Conservation (phyloP, 306 rosid species). For the Glycine soja region DNA sequence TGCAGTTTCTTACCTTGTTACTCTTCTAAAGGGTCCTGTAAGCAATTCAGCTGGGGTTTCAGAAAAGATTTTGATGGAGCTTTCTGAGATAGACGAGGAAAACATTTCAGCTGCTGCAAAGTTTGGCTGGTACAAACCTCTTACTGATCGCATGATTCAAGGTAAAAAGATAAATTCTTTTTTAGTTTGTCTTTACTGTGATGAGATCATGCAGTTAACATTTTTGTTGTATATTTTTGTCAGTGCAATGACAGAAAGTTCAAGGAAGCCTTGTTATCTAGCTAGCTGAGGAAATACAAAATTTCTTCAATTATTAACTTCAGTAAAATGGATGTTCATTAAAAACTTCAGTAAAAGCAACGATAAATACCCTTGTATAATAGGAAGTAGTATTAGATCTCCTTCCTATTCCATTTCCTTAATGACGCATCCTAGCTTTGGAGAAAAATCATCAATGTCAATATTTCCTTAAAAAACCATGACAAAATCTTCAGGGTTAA, state of each 20-base stretch:
- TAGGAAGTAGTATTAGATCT: neutral
- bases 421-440: neutral
- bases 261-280: neutral
- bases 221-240: neutral
- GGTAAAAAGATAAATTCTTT: neutral
- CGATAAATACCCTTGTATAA: neutral
- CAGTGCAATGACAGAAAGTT: neutral
- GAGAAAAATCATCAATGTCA: neutral
- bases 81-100: neutral
- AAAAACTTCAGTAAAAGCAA: neutral
- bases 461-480: neutral
- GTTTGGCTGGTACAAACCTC: constrained; percentile 7
- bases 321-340: neutral
- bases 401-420: neutral
- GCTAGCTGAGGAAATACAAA: too few relatives aligned
- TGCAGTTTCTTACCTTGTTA: neutral
- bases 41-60: neutral
- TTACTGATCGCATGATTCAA: neutral
- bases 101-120: neutral
- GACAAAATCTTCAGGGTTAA: neutral
- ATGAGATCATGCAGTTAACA: neutral
- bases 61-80: neutral
- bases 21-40: neutral
- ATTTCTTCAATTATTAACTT: neutral
- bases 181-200: neutral